Evolutionary conservation across 495 filamentous ascomycete genomes (phyloP).

Genomic region (Penicillium flavigenum): DNA sequence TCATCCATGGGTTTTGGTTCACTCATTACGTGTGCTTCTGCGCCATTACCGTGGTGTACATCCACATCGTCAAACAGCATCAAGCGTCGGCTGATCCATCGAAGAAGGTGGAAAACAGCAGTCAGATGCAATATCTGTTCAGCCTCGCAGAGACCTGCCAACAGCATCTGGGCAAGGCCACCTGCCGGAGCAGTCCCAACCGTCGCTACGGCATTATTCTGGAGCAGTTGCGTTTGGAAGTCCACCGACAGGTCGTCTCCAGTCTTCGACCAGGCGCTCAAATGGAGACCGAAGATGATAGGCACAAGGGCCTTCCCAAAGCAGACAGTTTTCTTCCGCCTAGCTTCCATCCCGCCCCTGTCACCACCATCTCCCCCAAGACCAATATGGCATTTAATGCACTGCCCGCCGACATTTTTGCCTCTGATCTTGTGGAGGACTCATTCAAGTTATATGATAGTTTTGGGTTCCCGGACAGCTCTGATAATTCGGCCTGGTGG

Average conservation of each 20-base stretch:
- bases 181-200: not conserved
- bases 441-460: not conserved
- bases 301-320: not conserved
- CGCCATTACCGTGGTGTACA: not conserved
- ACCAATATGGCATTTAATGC: not conserved
- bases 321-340: slow-evolving; percentile 3
- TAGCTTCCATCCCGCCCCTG: not conserved
- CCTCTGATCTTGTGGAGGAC: not conserved
- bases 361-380: not conserved
- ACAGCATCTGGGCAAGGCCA: slow-evolving; percentile 1
- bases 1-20: slow-evolving; percentile 3
- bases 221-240: slow-evolving; percentile 1
- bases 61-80: slow-evolving; percentile 3
- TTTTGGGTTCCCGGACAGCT: not conserved
- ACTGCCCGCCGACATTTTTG: not conserved
- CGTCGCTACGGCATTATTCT: slow-evolving; percentile 2
- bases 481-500: slow-evolving; percentile 4
- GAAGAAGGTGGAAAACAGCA: slow-evolving; percentile 3
- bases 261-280: not conserved
- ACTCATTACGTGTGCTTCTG: slow-evolving; percentile 6
- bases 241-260: not conserved
- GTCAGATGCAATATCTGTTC: slow-evolving; percentile 3
- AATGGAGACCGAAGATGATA: not conserved
- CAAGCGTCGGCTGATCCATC: slow-evolving; percentile 1
- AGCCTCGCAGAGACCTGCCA: slow-evolving; percentile 4